Percentiles rank a stretch among this genome's conserved stretches.
phyloP scores from a whole-genome alignment of 768 basidiomycete species.

The Trametes cubensis region DNA sequence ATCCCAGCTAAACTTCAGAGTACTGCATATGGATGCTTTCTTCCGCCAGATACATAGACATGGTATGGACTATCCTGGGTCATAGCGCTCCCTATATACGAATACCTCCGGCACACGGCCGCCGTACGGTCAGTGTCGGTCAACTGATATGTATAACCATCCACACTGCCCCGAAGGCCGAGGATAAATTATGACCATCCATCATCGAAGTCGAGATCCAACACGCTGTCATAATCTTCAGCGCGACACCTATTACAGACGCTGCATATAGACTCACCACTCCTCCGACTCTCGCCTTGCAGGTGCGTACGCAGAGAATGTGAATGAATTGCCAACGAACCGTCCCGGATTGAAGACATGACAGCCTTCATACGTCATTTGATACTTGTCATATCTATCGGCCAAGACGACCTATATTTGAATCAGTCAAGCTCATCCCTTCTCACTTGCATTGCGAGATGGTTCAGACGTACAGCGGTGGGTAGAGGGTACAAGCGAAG shows the following conservation, averaged over 20 bases:
- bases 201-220: slow-evolving; percentile 18
- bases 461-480: slow-evolving; percentile 65
- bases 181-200: slow-evolving; percentile 1
- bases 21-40: no score
- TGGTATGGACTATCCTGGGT: no score
- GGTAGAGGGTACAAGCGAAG: slow-evolving; percentile 93
- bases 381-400: slow-evolving; percentile 95
- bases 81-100: no score
- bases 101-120: no score
- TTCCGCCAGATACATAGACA: no score
- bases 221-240: slow-evolving; percentile 1
- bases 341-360: slow-evolving; percentile 98
- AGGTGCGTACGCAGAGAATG: slow-evolving; percentile 91
- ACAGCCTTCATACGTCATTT: slow-evolving; percentile 95
- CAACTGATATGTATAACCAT: not conserved
- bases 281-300: slow-evolving; percentile 83
- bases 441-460: not conserved
- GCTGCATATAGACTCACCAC: slow-evolving; percentile 50
- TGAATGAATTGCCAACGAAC: slow-evolving; percentile 80
- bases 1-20: not conserved
- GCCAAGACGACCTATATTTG: slow-evolving; percentile 78
- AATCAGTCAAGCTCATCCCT: slow-evolving; percentile 16
- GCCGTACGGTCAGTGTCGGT: not conserved
- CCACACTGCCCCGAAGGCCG: not conserved
- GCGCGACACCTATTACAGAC: not conserved